These are phyloP conservation scores for Pyropia haitanensis DNA, from an alignment of 23 red algal species.

Conservation along the genomic window DNA sequence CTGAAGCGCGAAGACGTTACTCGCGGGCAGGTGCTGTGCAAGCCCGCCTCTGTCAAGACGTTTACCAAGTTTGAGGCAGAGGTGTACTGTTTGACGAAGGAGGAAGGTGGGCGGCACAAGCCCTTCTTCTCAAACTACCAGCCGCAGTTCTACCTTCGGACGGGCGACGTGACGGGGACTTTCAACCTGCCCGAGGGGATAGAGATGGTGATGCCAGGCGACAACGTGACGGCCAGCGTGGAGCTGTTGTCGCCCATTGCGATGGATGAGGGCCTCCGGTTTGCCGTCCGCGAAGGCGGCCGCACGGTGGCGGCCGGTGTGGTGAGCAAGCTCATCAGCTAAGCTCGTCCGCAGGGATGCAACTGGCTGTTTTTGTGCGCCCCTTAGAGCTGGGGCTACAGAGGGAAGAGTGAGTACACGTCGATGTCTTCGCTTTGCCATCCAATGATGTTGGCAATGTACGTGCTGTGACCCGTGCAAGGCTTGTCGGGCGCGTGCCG, in stretches of 20 bases:
- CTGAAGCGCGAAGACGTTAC: conserved; percentile 78
- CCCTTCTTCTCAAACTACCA: conserved; percentile 93
- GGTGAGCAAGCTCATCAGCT: conserved; percentile 75
- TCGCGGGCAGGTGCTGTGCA: conserved; percentile 81
- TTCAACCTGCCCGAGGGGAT: conserved; percentile 64
- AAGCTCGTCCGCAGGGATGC: too few relatives aligned
- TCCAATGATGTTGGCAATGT: too few relatives aligned
- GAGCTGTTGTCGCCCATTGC: conserved; percentile 78
- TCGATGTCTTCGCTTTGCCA: too few relatives aligned
- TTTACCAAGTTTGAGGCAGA: conserved; percentile 92
- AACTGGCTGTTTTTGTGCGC: too few relatives aligned
- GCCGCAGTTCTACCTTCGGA: conserved; percentile 92
- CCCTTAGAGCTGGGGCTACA: too few relatives aligned
- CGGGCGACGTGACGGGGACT: conserved; percentile 89
- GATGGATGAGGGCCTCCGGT: conserved; percentile 73
- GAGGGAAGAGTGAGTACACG: too few relatives aligned
- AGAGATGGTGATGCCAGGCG: conserved; percentile 98
- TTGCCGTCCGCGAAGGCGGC: conserved; percentile 92
- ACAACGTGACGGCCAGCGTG: conserved; percentile 70
- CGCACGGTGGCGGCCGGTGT: conserved; percentile 88
- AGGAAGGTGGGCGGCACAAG: conserved; percentile 97
- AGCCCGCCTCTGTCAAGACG: conserved; percentile 72
- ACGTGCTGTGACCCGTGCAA: too few relatives aligned
- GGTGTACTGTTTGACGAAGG: conserved; percentile 88
- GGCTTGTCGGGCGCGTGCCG: too few relatives aligned